Conservation (phyloP, 345 rosid species). For the Salix suchowensis region DNA sequence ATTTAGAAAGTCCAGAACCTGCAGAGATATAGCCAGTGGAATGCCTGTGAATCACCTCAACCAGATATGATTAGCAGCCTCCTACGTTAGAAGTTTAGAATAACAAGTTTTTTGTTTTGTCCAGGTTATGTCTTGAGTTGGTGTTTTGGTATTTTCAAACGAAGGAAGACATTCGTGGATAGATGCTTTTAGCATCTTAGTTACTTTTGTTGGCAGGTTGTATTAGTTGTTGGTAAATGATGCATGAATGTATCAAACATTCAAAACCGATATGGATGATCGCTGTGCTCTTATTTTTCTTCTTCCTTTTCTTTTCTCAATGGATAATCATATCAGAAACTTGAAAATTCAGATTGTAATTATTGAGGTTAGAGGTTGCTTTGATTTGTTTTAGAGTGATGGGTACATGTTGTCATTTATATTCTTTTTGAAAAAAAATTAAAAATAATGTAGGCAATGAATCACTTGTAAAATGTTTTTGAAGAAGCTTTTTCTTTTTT, state of each 20-base stretch:
- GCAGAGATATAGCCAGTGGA: neutral
- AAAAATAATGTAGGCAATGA: too few species aligned
- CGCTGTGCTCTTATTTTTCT: neutral
- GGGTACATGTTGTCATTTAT: too few species aligned
- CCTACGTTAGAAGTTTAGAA: neutral
- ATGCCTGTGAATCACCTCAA: neutral
- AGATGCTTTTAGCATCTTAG: slow-evolving; percentile 1
- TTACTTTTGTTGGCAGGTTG: neutral
- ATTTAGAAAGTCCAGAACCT: slow-evolving; percentile 32
- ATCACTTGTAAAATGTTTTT: too few species aligned
- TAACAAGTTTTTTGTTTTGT: slow-evolving; percentile 11
- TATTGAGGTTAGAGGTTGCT: too few species aligned
- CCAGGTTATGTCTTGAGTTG: neutral
- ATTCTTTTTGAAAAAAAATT: too few species aligned
- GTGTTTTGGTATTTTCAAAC: slow-evolving; percentile 4
- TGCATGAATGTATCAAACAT: neutral
- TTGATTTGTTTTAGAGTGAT: too few species aligned
- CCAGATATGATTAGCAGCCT: neutral
- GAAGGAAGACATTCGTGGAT: neutral
- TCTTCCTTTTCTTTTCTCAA: neutral
- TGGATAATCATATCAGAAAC: neutral
- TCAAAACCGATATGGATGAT: neutral
- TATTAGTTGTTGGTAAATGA: neutral
- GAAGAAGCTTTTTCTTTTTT: too few species aligned
- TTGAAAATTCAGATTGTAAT: neutral